phyloP scores from a whole-genome alignment of 2,329 filamentous ascomycete species.

The Pseudogymnoascus sp. region DNA sequence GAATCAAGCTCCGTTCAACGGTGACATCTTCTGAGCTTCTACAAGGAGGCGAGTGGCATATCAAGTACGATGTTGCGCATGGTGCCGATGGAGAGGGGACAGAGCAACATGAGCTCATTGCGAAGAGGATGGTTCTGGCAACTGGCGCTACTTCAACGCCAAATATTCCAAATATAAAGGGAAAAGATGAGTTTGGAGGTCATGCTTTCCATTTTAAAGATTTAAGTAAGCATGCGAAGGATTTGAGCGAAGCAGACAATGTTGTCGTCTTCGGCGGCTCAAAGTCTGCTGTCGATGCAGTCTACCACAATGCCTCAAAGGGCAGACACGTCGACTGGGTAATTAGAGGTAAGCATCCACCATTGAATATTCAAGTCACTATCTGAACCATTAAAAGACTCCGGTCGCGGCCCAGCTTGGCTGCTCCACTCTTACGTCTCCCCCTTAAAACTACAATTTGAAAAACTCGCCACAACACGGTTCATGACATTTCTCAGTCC shows the following conservation, averaged over 20 bases:
- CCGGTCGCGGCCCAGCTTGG: constrained; percentile 5
- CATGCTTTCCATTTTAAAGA: constrained; percentile 26
- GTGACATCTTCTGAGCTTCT: constrained; percentile 32
- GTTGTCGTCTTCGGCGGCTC: not conserved
- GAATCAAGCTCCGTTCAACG: constrained; percentile 44
- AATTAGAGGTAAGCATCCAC: constrained; percentile 43
- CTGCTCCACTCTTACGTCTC: not conserved
- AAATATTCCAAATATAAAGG: constrained; percentile 42
- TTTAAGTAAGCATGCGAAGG: not conserved
- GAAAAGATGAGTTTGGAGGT: constrained; percentile 38
- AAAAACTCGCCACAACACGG: constrained; percentile 59
- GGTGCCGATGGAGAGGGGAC: not conserved
- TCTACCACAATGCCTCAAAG: constrained; percentile 34
- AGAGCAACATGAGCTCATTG: not conserved
- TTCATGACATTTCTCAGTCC: constrained; percentile 67
- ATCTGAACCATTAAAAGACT: not conserved
- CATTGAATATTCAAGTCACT: not conserved
- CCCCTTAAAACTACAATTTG: constrained; percentile 43
- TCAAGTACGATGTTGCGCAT: not conserved
- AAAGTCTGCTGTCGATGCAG: constrained; percentile 39
- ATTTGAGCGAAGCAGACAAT: not conserved
- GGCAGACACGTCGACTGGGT: constrained; percentile 42
- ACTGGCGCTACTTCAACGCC: constrained; percentile 47
- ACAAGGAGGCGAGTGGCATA: constrained; percentile 2
- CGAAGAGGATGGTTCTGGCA: constrained; percentile 42